Percentiles rank a stretch among this genome's conserved stretches.
These are phyloP conservation scores for Allium cepa DNA, from an alignment of 106 monocot genomes.

Conservation along the genomic window DNA sequence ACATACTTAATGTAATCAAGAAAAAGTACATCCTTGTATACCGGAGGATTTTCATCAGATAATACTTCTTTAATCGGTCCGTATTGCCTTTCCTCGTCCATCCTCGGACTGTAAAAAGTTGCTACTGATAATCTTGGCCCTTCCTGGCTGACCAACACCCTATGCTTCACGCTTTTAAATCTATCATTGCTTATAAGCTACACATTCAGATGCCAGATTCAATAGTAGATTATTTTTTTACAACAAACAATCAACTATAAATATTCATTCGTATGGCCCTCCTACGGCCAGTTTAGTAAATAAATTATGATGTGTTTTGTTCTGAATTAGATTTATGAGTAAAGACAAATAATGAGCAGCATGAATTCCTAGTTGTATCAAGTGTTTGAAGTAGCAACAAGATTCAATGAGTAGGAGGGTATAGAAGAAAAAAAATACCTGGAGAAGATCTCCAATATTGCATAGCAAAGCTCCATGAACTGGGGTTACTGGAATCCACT, in stretches of 20 bases:
- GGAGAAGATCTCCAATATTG: slow-evolving; percentile 65
- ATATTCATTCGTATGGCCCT: no score
- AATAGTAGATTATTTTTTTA: no score
- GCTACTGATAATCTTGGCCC: slow-evolving; percentile 18
- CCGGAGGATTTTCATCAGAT: slow-evolving; percentile 10
- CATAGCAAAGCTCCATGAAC: slow-evolving; percentile 40
- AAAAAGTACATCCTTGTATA: slow-evolving; percentile 5
- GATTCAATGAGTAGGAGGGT: background rate
- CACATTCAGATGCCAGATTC: background rate
- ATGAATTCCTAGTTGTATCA: background rate
- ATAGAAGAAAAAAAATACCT: slow-evolving; percentile 21
- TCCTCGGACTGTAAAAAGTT: slow-evolving; percentile 2
- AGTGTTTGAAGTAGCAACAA: background rate
- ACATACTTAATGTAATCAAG: slow-evolving; percentile 4
- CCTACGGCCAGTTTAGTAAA: no score
- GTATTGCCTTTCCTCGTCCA: background rate
- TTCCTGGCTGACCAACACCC: slow-evolving; percentile 12
- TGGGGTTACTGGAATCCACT: slow-evolving; percentile 45
- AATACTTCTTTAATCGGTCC: slow-evolving; percentile 18
- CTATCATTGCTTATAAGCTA: slow-evolving; percentile 20
- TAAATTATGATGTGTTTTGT: no score
- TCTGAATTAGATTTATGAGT: no score
- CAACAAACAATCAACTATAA: no score
- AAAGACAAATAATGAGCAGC: no score
- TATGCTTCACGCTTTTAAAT: slow-evolving; percentile 19